Evolutionary conservation across 768 basidiomycete species (phyloP).

Genomic region (Austroboletus eburneus): DNA sequence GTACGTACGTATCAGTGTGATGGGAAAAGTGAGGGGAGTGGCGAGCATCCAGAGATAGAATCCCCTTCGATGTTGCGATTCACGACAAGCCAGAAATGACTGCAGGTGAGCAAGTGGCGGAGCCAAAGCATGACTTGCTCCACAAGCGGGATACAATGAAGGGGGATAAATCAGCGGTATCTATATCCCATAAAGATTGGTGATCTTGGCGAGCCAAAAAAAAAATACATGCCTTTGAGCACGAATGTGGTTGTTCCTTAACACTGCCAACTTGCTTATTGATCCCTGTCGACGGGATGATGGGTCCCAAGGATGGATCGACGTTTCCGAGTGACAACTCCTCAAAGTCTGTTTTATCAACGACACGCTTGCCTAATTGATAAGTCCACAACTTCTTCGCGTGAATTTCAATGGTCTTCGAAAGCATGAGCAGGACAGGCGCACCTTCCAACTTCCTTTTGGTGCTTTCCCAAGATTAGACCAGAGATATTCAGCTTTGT

Average conservation of each 20-base stretch:
- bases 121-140: conserved; percentile 19
- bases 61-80: conserved; percentile 61
- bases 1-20: conserved; percentile 69
- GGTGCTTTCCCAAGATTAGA: conserved; percentile 61
- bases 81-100: conserved; percentile 48
- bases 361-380: conserved; percentile 59
- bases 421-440: conserved; percentile 18
- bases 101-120: conserved; percentile 44
- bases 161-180: conserved; percentile 47
- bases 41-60: conserved; percentile 63
- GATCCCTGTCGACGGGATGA: conserved; percentile 28
- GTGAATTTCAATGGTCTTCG: conserved; percentile 5
- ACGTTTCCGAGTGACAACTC: conserved; percentile 71
- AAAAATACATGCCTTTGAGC: conserved; percentile 10
- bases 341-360: conserved; percentile 76
- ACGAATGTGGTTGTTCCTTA: conserved; percentile 7
- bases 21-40: conserved; percentile 71
- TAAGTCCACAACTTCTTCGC: conserved; percentile 52
- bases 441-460: conserved; percentile 70
- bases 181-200: conserved; percentile 31
- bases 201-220: not conserved
- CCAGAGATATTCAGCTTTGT: conserved; percentile 58
- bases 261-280: conserved; percentile 15
- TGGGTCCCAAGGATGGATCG: conserved; percentile 66
- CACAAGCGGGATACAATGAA: conserved; percentile 47